Percentiles rank a stretch among this genome's conserved stretches.
Evolutionary conservation across 2,329 filamentous ascomycete genomes (phyloP).

Genomic region (Parasarocladium wereldwijsianum): DNA sequence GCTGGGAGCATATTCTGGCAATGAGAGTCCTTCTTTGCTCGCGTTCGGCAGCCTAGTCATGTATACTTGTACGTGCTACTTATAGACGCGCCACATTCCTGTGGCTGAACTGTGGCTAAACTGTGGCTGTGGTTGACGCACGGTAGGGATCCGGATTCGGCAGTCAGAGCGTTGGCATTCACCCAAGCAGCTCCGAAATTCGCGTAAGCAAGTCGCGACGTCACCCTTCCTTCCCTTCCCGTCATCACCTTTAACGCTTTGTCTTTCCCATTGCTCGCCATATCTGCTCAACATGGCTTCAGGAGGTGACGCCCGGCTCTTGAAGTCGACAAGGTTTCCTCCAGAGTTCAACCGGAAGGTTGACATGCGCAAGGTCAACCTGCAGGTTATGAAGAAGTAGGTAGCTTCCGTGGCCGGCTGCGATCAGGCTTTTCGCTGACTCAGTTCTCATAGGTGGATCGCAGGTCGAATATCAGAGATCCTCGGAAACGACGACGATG

Average conservation of each 20-base stretch:
- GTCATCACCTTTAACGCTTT: background rate
- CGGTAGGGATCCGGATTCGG: no score
- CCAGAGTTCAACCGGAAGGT: conserved; percentile 90
- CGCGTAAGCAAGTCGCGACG: conserved; percentile 4
- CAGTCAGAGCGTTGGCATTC: no score
- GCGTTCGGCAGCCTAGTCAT: no score
- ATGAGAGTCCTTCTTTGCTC: no score
- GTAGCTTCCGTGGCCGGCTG: conserved; percentile 14
- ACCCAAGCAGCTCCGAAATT: no score
- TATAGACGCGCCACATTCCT: no score
- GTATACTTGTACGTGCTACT: no score
- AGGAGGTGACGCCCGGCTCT: conserved; percentile 74
- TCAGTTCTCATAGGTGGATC: conserved; percentile 61
- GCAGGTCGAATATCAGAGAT: conserved; percentile 76
- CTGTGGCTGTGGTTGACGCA: no score
- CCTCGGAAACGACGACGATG: conserved; percentile 84
- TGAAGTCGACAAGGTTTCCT: conserved; percentile 87
- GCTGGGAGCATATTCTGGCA: no score
- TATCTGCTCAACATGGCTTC: conserved; percentile 52
- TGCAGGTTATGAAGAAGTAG: conserved; percentile 95
- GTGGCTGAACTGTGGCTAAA: no score
- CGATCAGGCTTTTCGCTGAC: conserved; percentile 1
- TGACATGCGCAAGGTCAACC: conserved; percentile 92
- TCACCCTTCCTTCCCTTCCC: conserved; percentile 3
- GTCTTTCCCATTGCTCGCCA: conserved; percentile 1